Evolutionary conservation across 495 filamentous ascomycete species (phyloP).

Genomic region (Xylaria scruposa): DNA sequence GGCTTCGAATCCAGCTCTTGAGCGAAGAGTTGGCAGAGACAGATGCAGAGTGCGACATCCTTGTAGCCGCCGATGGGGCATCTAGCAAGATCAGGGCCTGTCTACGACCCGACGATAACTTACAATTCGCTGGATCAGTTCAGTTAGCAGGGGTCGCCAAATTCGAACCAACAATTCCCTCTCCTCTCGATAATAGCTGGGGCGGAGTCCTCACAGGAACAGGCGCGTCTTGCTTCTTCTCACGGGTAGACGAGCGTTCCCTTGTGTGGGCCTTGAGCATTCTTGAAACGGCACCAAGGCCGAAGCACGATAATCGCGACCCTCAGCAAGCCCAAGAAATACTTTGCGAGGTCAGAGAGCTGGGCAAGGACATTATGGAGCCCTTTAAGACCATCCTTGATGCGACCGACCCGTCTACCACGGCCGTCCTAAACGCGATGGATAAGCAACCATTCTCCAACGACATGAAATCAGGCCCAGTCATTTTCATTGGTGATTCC

Average conservation of each 20-base stretch:
- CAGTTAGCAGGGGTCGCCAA: constrained; percentile 38
- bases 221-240: constrained; percentile 45
- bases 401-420: constrained; percentile 38
- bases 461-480: constrained; percentile 22
- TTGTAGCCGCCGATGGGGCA: constrained; percentile 49
- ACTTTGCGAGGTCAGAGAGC: constrained; percentile 35
- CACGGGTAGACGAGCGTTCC: constrained; percentile 41
- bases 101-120: constrained; percentile 43
- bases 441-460: constrained; percentile 50
- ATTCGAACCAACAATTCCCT: constrained; percentile 37
- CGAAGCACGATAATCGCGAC: constrained; percentile 3
- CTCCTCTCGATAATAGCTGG: constrained; percentile 41
- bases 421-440: constrained; percentile 38
- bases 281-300: constrained; percentile 28
- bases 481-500: constrained; percentile 52
- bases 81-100: constrained; percentile 46
- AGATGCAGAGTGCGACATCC: constrained; percentile 45
- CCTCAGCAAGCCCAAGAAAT: constrained; percentile 25
- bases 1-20: constrained; percentile 31
- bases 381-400: constrained; percentile 44
- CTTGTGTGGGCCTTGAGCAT: constrained; percentile 44
- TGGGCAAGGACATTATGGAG: constrained; percentile 38
- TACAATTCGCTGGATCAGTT: constrained; percentile 43
- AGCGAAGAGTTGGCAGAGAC: constrained; percentile 22
- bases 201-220: constrained; percentile 40